Base-by-base conservation (phyloP, 495 filamentous ascomycete genomes). In the Cetradonia linearis region DNA sequence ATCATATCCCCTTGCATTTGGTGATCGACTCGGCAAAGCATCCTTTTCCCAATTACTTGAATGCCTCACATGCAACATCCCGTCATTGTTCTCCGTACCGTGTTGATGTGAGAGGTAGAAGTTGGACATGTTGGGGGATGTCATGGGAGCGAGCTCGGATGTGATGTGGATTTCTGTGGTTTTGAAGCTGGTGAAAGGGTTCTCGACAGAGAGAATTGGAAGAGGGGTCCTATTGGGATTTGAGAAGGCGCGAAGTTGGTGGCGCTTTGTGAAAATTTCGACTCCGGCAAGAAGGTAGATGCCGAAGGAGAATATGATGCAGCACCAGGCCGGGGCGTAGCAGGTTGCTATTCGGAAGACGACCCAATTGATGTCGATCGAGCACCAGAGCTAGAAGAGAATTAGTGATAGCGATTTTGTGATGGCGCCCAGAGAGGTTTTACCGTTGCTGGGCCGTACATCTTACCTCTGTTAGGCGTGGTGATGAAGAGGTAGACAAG, bases 301-400 rank as follows among this genome's bases (percentile, higher is more conserved):
- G 38, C 74, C 72, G 48, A 89, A 77, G 8, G 89, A 89, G 34
- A 84, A 58, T 16, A 79, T 58, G 59, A 93, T 86, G 36, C 86
- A 73, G 33, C 89, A 68, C 89, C 90, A 94, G 28, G 91, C 83
- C 4, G 89, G 90, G 0, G 78, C 90, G 67, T 95, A 95, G 70
- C 92, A 94, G 31, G 80, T 76, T 20, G 82, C 83, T 49, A 94
- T 83, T 30, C 89, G 83, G 59, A 89, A 78, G 36, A 84, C 76
- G 59, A 88, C 84, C 83, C 85, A 92, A 13, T 79, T 68, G 5
- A 69, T 65, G 58, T 78, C 76, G 36, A 94, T 73, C 89, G 88
- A 95, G 68, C 90, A 95, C 90, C 90, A 95, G 33, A 94, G 71
- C 44, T 82, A 60, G 11, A 20, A 20, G n/a, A 56, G 0, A 6